These are phyloP conservation scores for Tuber brumale DNA, from an alignment of 495 filamentous ascomycete genomes.

Conservation along the genomic window DNA sequence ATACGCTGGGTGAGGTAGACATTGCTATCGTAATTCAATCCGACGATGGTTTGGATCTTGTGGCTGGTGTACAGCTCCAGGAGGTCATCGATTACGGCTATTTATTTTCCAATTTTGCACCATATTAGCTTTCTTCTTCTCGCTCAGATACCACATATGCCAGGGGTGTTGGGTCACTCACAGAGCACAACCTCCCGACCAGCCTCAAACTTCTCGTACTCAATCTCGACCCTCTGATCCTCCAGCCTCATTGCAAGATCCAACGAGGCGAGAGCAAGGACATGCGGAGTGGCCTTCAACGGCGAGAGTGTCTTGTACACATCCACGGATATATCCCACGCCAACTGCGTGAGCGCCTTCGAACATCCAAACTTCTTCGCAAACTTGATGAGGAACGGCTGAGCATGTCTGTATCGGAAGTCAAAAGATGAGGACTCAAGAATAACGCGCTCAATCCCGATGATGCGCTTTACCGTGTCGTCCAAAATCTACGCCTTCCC, in stretches of 20 bases:
- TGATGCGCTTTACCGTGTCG: conserved; percentile 62
- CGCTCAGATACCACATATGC: neutral
- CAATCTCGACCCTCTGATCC: conserved; percentile 46
- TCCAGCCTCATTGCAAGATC: conserved; percentile 69
- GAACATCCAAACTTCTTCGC: conserved; percentile 47
- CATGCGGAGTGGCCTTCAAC: conserved; percentile 72
- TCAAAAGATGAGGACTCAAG: conserved; percentile 92
- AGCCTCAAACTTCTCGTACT: conserved; percentile 51
- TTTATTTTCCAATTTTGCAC: conserved; percentile 1
- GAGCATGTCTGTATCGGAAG: conserved; percentile 83
- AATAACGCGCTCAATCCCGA: conserved; percentile 84
- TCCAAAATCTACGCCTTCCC: conserved; percentile 62
- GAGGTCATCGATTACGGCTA: conserved; percentile 39
- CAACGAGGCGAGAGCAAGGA: conserved; percentile 72
- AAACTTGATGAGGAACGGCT: conserved; percentile 74
- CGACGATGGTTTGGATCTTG: conserved; percentile 62
- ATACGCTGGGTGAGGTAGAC: conserved; percentile 79
- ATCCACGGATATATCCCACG: conserved; percentile 78
- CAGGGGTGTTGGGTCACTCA: conserved; percentile 9
- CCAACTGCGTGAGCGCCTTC: conserved; percentile 53
- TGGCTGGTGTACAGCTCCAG: conserved; percentile 55
- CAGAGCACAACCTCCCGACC: conserved; percentile 62
- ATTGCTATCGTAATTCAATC: conserved; percentile 61
- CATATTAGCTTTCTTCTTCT: neutral
- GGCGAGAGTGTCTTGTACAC: conserved; percentile 88